Conservation (phyloP, 2,329 filamentous ascomycete genomes). For the Penicillium sp. region DNA sequence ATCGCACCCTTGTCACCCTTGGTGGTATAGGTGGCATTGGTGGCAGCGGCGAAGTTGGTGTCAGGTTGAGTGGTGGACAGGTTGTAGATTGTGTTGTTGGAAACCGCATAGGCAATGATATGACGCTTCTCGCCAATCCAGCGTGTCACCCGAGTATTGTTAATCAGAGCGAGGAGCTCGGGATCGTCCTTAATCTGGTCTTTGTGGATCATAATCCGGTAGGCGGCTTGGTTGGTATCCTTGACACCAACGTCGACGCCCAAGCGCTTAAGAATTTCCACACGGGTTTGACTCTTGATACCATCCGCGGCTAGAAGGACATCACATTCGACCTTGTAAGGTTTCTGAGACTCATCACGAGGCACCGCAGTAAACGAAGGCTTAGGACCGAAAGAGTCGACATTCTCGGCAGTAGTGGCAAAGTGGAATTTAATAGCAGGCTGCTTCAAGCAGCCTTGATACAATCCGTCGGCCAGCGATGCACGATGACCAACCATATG, state of each 20-base stretch:
- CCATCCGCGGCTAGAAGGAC: slow-evolving; percentile 60
- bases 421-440: slow-evolving; percentile 71
- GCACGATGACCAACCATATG: slow-evolving; percentile 81
- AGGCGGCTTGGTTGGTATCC: slow-evolving; percentile 58
- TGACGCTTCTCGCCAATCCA: slow-evolving; percentile 71
- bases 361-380: slow-evolving; percentile 65
- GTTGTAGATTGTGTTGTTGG: slow-evolving; percentile 68
- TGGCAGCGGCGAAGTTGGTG: slow-evolving; percentile 61
- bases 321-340: slow-evolving; percentile 57
- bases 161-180: slow-evolving; percentile 60
- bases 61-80: slow-evolving; percentile 66
- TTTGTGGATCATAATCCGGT: slow-evolving; percentile 57
- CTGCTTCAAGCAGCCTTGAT: slow-evolving; percentile 69
- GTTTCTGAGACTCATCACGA: slow-evolving; percentile 52
- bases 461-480: slow-evolving; percentile 71
- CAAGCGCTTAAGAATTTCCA: slow-evolving; percentile 46
- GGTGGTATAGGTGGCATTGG: slow-evolving; percentile 66
- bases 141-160: slow-evolving; percentile 61
- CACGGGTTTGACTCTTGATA: slow-evolving; percentile 55
- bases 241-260: slow-evolving; percentile 46
- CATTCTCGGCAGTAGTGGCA: slow-evolving; percentile 57
- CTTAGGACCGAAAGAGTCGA: slow-evolving; percentile 64
- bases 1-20: slow-evolving; percentile 64
- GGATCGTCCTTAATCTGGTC: slow-evolving; percentile 52
- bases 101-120: slow-evolving; percentile 70